phyloP scores from a whole-genome alignment of 352 stramenopile genomes.

The Saprolegnia parasitica region DNA sequence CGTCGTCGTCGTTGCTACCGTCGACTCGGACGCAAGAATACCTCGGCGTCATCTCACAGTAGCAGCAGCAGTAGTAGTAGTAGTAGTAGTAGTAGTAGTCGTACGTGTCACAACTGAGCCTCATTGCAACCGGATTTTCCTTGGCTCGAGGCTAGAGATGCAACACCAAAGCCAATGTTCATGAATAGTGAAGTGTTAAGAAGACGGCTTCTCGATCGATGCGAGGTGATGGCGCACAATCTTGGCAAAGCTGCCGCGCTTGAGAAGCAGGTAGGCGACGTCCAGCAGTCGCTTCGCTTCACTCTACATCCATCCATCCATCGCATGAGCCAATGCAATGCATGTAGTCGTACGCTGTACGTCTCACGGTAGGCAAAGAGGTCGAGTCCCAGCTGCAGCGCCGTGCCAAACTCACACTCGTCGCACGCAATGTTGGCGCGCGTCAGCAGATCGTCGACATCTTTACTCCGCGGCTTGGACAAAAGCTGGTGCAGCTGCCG shows the following conservation, averaged over 20 bases:
- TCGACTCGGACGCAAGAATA: too few relatives aligned
- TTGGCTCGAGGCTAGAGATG: too few relatives aligned
- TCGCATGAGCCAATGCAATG: background rate
- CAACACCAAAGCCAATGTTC: too few relatives aligned
- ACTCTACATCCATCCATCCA: constrained; percentile 37
- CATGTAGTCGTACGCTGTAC: constrained; percentile 37
- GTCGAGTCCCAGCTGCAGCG: constrained; percentile 55
- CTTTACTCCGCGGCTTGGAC: constrained; percentile 29
- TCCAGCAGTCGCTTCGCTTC: constrained; percentile 44
- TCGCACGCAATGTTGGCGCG: constrained; percentile 62
- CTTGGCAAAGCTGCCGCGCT: constrained; percentile 43
- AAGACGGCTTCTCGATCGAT: background rate
- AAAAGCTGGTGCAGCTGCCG: constrained; percentile 39
- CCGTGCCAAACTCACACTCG: constrained; percentile 66
- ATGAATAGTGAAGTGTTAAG: background rate
- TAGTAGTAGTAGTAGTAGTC: too few relatives aligned
- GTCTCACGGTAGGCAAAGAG: constrained; percentile 42
- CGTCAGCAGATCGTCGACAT: constrained; percentile 50
- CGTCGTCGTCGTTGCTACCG: constrained; percentile 31
- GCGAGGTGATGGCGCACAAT: constrained; percentile 39
- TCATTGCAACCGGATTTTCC: too few relatives aligned
- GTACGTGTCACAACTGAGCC: background rate
- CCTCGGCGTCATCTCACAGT: too few relatives aligned
- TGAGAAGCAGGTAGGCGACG: constrained; percentile 48
- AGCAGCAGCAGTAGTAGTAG: background rate